Evolutionary conservation across 768 basidiomycete species (phyloP).

Genomic region (Russula lepida): DNA sequence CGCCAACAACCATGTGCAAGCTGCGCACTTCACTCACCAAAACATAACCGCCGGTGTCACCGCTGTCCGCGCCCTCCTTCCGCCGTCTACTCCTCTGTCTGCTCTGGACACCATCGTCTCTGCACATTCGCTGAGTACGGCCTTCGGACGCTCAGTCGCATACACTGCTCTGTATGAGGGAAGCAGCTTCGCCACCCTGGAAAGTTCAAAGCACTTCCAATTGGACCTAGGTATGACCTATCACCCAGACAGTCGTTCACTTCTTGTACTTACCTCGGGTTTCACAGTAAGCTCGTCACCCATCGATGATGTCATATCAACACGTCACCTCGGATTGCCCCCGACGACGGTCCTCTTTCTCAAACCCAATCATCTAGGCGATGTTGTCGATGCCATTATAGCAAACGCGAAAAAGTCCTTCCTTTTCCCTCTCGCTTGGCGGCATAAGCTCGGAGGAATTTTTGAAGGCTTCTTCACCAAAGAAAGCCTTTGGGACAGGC

Average conservation of each 20-base stretch:
- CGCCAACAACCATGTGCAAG: conserved; percentile 45
- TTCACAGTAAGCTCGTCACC: conserved; percentile 24
- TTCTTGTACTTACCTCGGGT: background rate
- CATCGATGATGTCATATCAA: conserved; percentile 41
- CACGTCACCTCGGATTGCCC: conserved; percentile 47
- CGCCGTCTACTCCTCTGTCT: conserved; percentile 57
- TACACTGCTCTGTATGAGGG: conserved; percentile 75
- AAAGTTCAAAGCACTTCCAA: conserved; percentile 45
- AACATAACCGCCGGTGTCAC: conserved; percentile 88
- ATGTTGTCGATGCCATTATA: conserved; percentile 45
- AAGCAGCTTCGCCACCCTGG: conserved; percentile 59
- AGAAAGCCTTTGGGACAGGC: conserved; percentile 77
- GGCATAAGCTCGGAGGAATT: conserved; percentile 67
- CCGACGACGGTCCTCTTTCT: conserved; percentile 76
- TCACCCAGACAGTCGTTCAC: background rate
- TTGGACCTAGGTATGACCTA: conserved; percentile 35
- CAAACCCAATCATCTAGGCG: conserved; percentile 51
- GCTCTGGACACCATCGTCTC: conserved; percentile 73
- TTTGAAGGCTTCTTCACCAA: conserved; percentile 68
- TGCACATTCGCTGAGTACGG: conserved; percentile 59
- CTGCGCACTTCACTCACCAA: conserved; percentile 66
- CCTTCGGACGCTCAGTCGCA: conserved; percentile 72
- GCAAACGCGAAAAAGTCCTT: conserved; percentile 46
- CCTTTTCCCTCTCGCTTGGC: conserved; percentile 56
- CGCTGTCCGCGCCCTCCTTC: conserved; percentile 66